These are phyloP conservation scores for Jackrogersella minutella DNA, from an alignment of 495 filamentous ascomycete species.

Conservation along the genomic window DNA sequence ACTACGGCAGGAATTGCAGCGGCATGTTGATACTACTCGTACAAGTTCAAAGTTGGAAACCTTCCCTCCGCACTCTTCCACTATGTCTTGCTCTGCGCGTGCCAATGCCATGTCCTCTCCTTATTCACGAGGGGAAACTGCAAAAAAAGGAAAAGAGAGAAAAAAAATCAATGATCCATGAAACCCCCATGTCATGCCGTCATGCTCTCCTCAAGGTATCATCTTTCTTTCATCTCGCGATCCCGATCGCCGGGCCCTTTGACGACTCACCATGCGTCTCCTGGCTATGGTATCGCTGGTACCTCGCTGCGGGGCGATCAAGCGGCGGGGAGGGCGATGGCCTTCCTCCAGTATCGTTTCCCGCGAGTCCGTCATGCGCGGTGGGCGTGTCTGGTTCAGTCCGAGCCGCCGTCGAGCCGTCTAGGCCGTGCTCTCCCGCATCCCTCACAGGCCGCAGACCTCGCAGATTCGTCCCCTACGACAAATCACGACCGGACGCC, in stretches of 20 bases:
- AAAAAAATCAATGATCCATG: not conserved
- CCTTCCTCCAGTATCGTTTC: not conserved
- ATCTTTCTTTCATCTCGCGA: not conserved
- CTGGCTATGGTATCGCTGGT: conserved; percentile 1
- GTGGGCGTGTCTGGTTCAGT: not conserved
- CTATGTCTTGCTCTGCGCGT: not conserved
- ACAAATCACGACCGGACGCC: conserved; percentile 42
- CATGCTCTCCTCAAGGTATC: not conserved
- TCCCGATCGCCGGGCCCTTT: not conserved
- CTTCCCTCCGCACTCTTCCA: not conserved
- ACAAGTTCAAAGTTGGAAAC: not conserved
- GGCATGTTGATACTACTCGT: not conserved
- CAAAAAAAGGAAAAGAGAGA: not conserved
- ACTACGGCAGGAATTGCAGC: not conserved
- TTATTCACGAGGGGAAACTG: no score
- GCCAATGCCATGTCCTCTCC: not conserved
- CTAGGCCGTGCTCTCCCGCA: not conserved
- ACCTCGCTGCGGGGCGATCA: not conserved
- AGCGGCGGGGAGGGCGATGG: not conserved
- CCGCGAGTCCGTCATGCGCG: not conserved
- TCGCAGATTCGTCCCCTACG: conserved; percentile 23
- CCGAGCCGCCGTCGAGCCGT: not conserved
- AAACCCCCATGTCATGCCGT: not conserved
- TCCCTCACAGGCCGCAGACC: not conserved
- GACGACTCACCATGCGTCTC: conserved; percentile 23